Conservation (phyloP, 306 rosid species). For the Dryas octopetala region DNA sequence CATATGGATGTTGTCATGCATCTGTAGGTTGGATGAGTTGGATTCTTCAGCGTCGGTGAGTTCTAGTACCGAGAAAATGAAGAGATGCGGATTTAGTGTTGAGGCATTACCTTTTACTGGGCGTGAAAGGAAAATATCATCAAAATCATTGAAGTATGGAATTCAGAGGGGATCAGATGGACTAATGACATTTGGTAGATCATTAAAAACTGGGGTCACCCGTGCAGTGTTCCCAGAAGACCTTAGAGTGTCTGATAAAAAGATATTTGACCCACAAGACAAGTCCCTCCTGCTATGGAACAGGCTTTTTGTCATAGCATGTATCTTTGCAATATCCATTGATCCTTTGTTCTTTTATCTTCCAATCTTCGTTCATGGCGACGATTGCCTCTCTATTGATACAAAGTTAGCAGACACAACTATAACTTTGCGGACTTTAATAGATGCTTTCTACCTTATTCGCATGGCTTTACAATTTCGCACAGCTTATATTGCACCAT, state of each 20-base stretch:
- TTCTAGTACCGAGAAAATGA: conserved; percentile 49
- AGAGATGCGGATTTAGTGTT: conserved; percentile 48
- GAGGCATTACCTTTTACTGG: conserved; percentile 42
- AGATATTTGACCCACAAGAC: conserved; percentile 77
- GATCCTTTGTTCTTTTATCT: conserved; percentile 91
- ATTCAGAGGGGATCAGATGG: conserved; percentile 73
- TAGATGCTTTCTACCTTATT: conserved; percentile 62
- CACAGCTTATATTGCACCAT: conserved; percentile 86
- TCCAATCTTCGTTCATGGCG: conserved; percentile 64
- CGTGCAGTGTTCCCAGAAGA: conserved; percentile 75
- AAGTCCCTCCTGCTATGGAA: conserved; percentile 78
- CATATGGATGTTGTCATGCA: conserved; percentile 10
- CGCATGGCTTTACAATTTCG: conserved; percentile 74
- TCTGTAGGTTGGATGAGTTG: conserved; percentile 67
- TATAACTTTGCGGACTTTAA: conserved; percentile 44
- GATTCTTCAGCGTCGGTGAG: conserved; percentile 45
- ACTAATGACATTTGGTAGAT: conserved; percentile 63
- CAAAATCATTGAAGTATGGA: conserved; percentile 55
- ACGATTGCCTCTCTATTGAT: conserved; percentile 76
- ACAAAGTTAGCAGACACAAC: conserved; percentile 45
- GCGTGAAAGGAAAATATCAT: conserved; percentile 39
- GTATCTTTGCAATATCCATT: conserved; percentile 70
- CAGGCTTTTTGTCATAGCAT: conserved; percentile 69
- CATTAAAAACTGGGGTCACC: conserved; percentile 59
- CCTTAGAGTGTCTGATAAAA: conserved; percentile 64